Percentiles rank a stretch among this genome's conserved stretches.
Evolutionary conservation across 345 rosid species (phyloP).

Genomic region (Euphorbia peplus): DNA sequence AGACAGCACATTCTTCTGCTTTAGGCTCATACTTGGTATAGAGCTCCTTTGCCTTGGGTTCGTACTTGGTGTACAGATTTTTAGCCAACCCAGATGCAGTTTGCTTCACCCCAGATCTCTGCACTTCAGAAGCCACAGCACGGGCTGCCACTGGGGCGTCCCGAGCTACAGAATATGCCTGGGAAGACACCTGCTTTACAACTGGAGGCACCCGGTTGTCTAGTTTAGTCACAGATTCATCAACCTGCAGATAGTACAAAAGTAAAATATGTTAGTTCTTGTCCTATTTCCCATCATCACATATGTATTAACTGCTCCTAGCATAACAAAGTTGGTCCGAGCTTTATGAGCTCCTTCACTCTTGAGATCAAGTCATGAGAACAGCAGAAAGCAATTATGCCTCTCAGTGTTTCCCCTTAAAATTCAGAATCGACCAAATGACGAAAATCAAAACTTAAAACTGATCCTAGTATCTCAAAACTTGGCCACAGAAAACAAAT

Average conservation of each 20-base stretch:
- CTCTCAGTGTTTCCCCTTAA: too few relatives aligned
- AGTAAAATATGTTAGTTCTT: neutral
- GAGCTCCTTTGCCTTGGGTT: conserved; percentile 68
- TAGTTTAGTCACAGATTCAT: conserved; percentile 54
- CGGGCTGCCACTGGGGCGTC: conserved; percentile 64
- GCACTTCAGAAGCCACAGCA: conserved; percentile 60
- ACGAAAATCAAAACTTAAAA: too few relatives aligned
- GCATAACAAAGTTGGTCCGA: too few relatives aligned
- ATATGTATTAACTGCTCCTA: too few relatives aligned
- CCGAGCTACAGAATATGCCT: conserved; percentile 67
- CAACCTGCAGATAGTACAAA: conserved; percentile 47
- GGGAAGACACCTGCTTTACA: conserved; percentile 67
- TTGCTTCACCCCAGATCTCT: conserved; percentile 57
- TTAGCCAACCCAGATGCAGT: conserved; percentile 73
- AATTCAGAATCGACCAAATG: too few relatives aligned
- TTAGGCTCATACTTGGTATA: conserved; percentile 74
- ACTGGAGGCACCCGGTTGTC: conserved; percentile 67
- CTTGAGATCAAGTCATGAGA: too few relatives aligned
- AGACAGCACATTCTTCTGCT: conserved; percentile 74
- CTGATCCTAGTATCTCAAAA: too few relatives aligned
- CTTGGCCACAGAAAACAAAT: too few relatives aligned
- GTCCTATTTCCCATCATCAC: neutral
- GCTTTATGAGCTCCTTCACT: too few relatives aligned
- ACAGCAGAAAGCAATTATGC: too few relatives aligned
- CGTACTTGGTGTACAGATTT: conserved; percentile 50